phyloP scores from a whole-genome alignment of 1,284 basidiomycete genomes.

The Mrakiaceae sp. region DNA sequence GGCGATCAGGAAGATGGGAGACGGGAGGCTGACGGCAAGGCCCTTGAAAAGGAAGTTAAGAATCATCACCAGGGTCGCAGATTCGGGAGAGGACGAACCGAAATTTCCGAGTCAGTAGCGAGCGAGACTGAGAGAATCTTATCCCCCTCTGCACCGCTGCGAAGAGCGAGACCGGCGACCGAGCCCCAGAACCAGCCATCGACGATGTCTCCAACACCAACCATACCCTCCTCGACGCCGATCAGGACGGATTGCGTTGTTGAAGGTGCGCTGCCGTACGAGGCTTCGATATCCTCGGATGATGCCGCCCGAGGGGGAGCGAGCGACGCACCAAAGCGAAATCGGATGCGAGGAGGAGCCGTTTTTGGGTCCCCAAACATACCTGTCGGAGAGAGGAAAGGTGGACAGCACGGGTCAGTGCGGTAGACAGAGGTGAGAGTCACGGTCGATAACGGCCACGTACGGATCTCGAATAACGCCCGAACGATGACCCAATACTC shows the following conservation, averaged over 20 bases:
- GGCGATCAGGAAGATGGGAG: neutral
- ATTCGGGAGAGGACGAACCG: neutral
- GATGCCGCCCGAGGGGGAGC: neutral
- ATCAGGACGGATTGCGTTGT: neutral
- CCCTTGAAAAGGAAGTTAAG: neutral
- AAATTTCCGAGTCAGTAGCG: neutral
- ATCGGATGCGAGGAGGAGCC: neutral
- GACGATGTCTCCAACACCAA: constrained; percentile 10
- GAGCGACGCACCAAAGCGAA: neutral
- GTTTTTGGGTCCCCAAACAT: constrained; percentile 15
- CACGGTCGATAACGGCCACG: neutral
- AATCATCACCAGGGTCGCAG: neutral
- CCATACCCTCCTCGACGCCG: neutral
- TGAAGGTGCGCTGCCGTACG: neutral
- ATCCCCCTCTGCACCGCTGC: neutral
- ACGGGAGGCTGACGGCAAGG: neutral
- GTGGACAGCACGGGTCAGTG: neutral
- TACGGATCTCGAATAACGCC: constrained; percentile 10
- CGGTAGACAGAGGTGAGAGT: neutral
- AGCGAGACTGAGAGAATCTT: neutral
- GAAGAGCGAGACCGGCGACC: constrained; percentile 1
- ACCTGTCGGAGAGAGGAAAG: neutral
- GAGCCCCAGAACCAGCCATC: constrained; percentile 11
- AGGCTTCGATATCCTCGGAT: neutral
- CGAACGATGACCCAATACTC: constrained; percentile 6